Evolutionary conservation across 148 eudicot species (phyloP).

Genomic region (Camellia sinensis): DNA sequence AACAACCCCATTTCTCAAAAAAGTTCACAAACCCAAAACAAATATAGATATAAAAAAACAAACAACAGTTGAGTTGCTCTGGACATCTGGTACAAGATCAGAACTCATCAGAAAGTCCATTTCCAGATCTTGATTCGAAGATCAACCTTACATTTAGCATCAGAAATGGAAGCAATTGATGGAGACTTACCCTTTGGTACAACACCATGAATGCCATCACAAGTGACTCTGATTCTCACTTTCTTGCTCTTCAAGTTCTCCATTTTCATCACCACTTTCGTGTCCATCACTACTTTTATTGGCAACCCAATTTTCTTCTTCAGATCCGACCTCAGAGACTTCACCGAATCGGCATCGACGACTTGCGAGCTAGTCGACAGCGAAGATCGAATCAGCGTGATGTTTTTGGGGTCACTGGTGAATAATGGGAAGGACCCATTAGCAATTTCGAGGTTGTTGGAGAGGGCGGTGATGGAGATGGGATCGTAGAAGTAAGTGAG

Average conservation of each 20-base stretch:
- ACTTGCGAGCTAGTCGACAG: constrained; percentile 19
- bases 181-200: constrained; percentile 51
- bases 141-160: constrained; percentile 88
- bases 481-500: constrained; percentile 48
- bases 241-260: constrained; percentile 57
- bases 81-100: too few relatives aligned
- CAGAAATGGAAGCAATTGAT: constrained; percentile 33
- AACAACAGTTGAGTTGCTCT: background rate
- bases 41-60: background rate
- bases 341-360: constrained; percentile 50
- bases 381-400: constrained; percentile 35
- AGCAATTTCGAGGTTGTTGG: constrained; percentile 35
- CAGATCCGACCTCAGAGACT: constrained; percentile 50
- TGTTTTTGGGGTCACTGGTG: constrained; percentile 35
- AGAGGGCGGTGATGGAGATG: constrained; percentile 22
- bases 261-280: constrained; percentile 51
- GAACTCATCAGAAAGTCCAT: constrained; percentile 51
- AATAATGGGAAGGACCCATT: constrained; percentile 53
- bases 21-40: constrained; percentile 16
- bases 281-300: constrained; percentile 47
- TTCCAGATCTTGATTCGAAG: constrained; percentile 94
- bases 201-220: constrained; percentile 56
- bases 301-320: constrained; percentile 54
- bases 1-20: constrained; percentile 21
- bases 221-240: constrained; percentile 65